Evolutionary conservation across 2,329 filamentous ascomycete genomes (phyloP).

Genomic region (Penicillium sp.): DNA sequence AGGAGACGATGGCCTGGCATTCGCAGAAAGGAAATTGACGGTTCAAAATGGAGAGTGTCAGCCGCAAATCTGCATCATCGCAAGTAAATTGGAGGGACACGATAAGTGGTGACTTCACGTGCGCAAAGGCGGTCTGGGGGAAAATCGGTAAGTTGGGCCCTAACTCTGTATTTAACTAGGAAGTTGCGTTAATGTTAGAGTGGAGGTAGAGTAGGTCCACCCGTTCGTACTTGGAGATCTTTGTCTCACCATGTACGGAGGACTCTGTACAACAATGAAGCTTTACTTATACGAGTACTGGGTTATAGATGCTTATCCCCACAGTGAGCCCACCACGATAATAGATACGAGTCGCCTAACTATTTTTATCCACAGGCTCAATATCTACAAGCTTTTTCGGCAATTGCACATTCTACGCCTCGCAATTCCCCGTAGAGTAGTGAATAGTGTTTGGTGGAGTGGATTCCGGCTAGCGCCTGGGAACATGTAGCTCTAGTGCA

Average conservation of each 20-base stretch:
- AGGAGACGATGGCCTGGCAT: conserved; percentile 11
- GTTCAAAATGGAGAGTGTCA: conserved; percentile 1
- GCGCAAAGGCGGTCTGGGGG: conserved; percentile 23
- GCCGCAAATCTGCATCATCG: conserved; percentile 5
- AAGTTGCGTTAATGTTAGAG: neutral
- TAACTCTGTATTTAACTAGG: neutral
- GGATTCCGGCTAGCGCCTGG: conserved; percentile 2
- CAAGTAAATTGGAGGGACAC: conserved; percentile 5
- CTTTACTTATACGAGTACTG: too few relatives aligned
- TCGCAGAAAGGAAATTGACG: conserved; percentile 9
- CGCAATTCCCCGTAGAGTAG: neutral
- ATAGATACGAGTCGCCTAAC: conserved; percentile 12
- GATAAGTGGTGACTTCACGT: conserved; percentile 21
- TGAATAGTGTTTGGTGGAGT: neutral
- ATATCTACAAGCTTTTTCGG: neutral
- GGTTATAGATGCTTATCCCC: conserved; percentile 10
- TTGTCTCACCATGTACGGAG: conserved; percentile 3
- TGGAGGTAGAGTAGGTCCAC: conserved; percentile 3
- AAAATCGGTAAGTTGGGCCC: conserved; percentile 2
- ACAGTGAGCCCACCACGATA: conserved; percentile 19
- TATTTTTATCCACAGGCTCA: conserved; percentile 3
- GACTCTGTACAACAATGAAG: too few relatives aligned
- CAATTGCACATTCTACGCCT: neutral
- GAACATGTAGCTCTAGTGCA: conserved; percentile 16
- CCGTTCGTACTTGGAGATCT: conserved; percentile 1